Percentiles rank a stretch among this genome's conserved stretches.
These are phyloP conservation scores for Coprinellus micaceus DNA, from an alignment of 768 basidiomycete species.

Conservation along the genomic window DNA sequence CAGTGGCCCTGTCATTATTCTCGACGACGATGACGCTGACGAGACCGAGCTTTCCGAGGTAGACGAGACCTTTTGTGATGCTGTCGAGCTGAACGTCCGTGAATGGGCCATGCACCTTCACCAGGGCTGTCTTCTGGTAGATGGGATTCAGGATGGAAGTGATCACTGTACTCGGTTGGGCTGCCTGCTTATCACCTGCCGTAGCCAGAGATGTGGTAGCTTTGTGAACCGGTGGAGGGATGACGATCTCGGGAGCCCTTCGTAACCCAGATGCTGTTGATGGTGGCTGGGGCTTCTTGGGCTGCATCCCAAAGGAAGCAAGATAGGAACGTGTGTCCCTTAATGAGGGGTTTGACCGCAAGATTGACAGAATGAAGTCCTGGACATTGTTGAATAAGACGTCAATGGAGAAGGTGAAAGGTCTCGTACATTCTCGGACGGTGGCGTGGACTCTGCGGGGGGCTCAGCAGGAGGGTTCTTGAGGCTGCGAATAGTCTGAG, in stretches of 20 bases:
- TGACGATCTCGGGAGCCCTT: constrained; percentile 20
- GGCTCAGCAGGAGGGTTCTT: constrained; percentile 32
- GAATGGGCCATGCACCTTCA: constrained; percentile 96
- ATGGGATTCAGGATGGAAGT: constrained; percentile 83
- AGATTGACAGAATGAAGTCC: constrained; percentile 96
- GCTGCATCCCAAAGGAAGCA: constrained; percentile 80
- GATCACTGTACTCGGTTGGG: constrained; percentile 52
- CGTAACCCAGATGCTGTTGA: constrained; percentile 19
- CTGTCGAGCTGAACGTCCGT: constrained; percentile 90
- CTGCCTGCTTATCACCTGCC: constrained; percentile 25
- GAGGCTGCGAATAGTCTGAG: constrained; percentile 41
- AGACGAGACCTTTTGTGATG: constrained; percentile 89
- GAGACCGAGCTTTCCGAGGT: constrained; percentile 92
- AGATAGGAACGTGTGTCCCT: constrained; percentile 90
- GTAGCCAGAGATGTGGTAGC: constrained; percentile 24
- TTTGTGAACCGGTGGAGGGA: constrained; percentile 25
- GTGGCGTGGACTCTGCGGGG: constrained; percentile 33
- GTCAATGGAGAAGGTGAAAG: constrained; percentile 1
- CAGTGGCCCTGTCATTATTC: constrained; percentile 68
- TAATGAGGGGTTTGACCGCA: constrained; percentile 87
- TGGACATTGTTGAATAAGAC: constrained; percentile 29
- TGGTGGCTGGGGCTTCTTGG: constrained; percentile 29
- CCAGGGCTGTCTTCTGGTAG: constrained; percentile 82
- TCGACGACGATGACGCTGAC: constrained; percentile 96
- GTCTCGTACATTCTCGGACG: constrained; percentile 45